Evolutionary conservation across 495 filamentous ascomycete genomes (phyloP).

Genomic region (Evernia prunastri): DNA sequence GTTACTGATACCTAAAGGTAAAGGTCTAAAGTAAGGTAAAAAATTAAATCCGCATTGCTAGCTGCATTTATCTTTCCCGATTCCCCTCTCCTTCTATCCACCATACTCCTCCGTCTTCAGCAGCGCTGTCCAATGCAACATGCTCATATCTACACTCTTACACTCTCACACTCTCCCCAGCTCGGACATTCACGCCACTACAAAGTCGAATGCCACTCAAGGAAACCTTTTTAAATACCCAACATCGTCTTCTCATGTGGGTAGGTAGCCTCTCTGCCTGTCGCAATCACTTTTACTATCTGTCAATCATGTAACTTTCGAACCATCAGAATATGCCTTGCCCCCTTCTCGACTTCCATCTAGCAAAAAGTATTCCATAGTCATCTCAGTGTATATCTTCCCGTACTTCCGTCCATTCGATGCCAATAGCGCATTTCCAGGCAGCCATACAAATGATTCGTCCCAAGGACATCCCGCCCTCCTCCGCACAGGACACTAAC

Average conservation of each 20-base stretch:
- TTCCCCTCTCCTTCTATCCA: background rate
- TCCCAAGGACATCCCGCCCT: background rate
- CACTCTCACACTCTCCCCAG: slow-evolving; percentile 33
- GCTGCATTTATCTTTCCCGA: slow-evolving; percentile 1
- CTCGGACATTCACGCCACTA: slow-evolving; percentile 21
- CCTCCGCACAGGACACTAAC: background rate
- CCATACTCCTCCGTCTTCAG: background rate
- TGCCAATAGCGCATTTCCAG: background rate
- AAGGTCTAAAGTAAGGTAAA: too few relatives aligned
- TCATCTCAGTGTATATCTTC: background rate
- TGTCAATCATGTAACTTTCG: background rate
- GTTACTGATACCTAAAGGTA: background rate
- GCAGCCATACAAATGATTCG: background rate
- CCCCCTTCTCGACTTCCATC: background rate
- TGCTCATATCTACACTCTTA: slow-evolving; percentile 36
- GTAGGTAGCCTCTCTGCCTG: background rate
- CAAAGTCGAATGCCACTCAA: slow-evolving; percentile 8
- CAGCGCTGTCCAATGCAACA: background rate
- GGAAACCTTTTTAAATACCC: background rate
- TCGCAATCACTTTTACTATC: background rate
- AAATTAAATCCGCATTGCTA: background rate
- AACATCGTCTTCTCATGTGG: background rate
- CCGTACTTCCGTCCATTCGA: background rate
- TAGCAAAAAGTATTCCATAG: background rate
- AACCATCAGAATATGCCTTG: background rate